Conservation (phyloP, 768 basidiomycete species). For the Cystofilobasidium capitatum region DNA sequence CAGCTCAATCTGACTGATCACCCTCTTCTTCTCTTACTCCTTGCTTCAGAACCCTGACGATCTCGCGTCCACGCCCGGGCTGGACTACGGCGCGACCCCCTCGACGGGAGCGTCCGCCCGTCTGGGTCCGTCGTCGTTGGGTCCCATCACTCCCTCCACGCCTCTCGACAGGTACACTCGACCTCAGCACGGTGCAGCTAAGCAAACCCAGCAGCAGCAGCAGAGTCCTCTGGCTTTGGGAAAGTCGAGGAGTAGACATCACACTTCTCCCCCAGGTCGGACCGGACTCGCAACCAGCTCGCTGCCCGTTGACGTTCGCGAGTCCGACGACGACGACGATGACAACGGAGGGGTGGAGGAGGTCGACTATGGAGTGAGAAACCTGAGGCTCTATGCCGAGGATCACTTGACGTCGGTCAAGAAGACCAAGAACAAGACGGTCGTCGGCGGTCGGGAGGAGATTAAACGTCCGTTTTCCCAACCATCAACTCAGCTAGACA, state of each 20-base stretch:
- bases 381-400: not conserved
- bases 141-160: not conserved
- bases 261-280: not conserved
- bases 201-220: too few species aligned
- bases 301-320: not conserved
- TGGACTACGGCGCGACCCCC: constrained; percentile 1
- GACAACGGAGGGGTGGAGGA: not conserved
- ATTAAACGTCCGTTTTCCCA: not conserved
- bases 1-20: not conserved
- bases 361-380: not conserved
- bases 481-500: not conserved
- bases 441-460: not conserved
- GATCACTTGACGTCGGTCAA: not conserved
- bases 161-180: not conserved
- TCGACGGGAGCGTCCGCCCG: not conserved
- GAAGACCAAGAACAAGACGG: not conserved
- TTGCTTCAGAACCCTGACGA: not conserved
- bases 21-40: not conserved
- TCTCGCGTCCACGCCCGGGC: constrained; percentile 1
- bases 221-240: too few species aligned
- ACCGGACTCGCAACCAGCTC: not conserved
- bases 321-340: not conserved
- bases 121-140: not conserved
- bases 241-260: too few species aligned
- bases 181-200: too few species aligned